These are phyloP conservation scores for Chernovozyma sophiae-reginae DNA, from an alignment of 1,139 yeast genomes.

Conservation along the genomic window DNA sequence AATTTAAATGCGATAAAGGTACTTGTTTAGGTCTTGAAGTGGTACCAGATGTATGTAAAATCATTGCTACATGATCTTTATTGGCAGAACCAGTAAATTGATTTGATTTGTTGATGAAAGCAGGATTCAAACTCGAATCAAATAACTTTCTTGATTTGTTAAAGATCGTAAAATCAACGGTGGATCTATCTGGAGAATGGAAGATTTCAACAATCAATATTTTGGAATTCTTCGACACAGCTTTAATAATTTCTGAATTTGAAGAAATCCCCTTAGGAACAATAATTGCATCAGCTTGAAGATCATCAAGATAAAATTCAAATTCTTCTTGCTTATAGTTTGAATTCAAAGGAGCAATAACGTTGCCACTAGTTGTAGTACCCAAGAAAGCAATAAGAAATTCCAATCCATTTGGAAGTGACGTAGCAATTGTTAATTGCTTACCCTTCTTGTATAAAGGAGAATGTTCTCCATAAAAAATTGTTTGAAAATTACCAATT, in stretches of 20 bases:
- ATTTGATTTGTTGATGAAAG: constrained; percentile 11
- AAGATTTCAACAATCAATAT: constrained; percentile 42
- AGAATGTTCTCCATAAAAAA: constrained; percentile 31
- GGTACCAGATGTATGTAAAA: constrained; percentile 67
- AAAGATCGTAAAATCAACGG: constrained; percentile 38
- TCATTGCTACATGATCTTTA: constrained; percentile 53
- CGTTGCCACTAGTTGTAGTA: constrained; percentile 47
- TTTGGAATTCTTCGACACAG: constrained; percentile 46
- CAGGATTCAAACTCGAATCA: constrained; percentile 21
- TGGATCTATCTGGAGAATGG: constrained; percentile 31
- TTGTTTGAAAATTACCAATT: constrained; percentile 38
- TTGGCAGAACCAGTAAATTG: constrained; percentile 36
- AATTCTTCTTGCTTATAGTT: constrained; percentile 56
- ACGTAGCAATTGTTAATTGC: constrained; percentile 52
- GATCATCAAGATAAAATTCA: constrained; percentile 57
- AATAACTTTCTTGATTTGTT: constrained; percentile 17
- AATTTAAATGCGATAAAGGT: constrained; percentile 59
- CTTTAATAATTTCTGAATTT: constrained; percentile 40
- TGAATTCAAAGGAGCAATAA: constrained; percentile 66
- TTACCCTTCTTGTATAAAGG: constrained; percentile 25
- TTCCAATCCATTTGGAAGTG: constrained; percentile 57
- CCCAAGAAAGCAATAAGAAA: constrained; percentile 52
- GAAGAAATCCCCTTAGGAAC: constrained; percentile 46
- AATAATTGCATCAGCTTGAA: constrained; percentile 50
- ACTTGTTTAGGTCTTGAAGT: constrained; percentile 73